phyloP scores from a whole-genome alignment of 495 filamentous ascomycete genomes.

The Trichoderma parareesei region DNA sequence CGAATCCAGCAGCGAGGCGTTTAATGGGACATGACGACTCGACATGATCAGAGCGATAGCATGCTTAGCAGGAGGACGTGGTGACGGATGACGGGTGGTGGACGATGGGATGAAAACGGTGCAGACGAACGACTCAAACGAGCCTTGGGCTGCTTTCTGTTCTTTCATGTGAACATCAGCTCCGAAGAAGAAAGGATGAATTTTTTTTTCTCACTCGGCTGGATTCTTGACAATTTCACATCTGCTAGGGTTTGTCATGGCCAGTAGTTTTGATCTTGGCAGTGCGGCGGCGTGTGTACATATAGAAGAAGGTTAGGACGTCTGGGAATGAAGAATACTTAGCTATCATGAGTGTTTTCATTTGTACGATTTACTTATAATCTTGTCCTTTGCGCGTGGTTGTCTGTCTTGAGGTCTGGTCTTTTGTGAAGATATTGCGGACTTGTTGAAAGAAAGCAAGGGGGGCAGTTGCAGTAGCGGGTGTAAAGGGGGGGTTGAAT shows the following conservation, averaged over 20 bases:
- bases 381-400: not conserved
- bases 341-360: slow-evolving; percentile 1
- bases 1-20: slow-evolving; percentile 6
- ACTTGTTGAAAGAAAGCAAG: not conserved
- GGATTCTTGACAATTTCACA: not conserved
- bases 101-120: no score
- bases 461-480: not conserved
- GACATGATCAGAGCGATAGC: not conserved
- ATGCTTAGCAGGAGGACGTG: not conserved
- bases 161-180: not conserved
- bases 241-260: not conserved
- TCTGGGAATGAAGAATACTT: not conserved
- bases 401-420: not conserved
- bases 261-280: not conserved
- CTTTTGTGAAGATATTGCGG: no score
- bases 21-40: not conserved
- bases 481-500: no score
- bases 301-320: not conserved
- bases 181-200: no score
- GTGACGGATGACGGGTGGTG: not conserved
- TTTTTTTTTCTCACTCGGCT: no score
- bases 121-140: no score
- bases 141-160: not conserved
- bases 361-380: not conserved
- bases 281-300: not conserved